These are phyloP conservation scores for Aureobasidium lini DNA, from an alignment of 2,329 filamentous ascomycete genomes.

Conservation along the genomic window DNA sequence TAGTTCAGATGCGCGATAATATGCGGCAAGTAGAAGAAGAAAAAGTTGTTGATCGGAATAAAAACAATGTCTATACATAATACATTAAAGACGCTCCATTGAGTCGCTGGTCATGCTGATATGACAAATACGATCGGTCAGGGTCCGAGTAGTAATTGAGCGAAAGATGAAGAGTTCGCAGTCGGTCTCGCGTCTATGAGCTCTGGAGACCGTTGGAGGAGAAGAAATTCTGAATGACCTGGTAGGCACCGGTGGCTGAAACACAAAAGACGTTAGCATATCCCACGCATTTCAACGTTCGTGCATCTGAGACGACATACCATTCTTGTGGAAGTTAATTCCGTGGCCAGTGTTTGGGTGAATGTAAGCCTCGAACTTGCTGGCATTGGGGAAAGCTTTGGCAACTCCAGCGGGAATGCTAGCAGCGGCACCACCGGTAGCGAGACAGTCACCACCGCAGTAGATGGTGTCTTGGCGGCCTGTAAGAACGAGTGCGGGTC, in stretches of 20 bases:
- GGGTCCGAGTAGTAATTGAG: not conserved
- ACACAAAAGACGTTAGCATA: constrained; percentile 10
- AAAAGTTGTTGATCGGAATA: not conserved
- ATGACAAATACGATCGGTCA: not conserved
- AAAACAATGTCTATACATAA: not conserved
- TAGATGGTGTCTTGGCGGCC: constrained; percentile 20
- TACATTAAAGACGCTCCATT: not conserved
- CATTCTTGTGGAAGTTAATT: constrained; percentile 27
- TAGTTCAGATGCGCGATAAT: not conserved
- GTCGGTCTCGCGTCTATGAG: not conserved
- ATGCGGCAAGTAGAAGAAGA: not conserved
- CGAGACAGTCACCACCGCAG: constrained; percentile 18
- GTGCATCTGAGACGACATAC: not conserved
- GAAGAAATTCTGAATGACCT: constrained; percentile 13
- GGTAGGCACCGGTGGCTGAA: constrained; percentile 8
- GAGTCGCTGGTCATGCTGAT: not conserved
- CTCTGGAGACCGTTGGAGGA: constrained; percentile 8
- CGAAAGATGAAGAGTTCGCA: no score
- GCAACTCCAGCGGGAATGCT: constrained; percentile 17
- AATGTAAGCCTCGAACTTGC: constrained; percentile 19
- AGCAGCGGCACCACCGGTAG: constrained; percentile 18
- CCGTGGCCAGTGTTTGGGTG: constrained; percentile 25
- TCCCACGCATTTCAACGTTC: not conserved
- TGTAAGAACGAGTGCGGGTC: constrained; percentile 25
- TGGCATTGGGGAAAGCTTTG: constrained; percentile 11